A percentile compares a stretch with the other conserved stretches of the same genome.
These are phyloP conservation scores for Cucurbita pepo DNA, from an alignment of 306 rosid species.

Conservation along the genomic window DNA sequence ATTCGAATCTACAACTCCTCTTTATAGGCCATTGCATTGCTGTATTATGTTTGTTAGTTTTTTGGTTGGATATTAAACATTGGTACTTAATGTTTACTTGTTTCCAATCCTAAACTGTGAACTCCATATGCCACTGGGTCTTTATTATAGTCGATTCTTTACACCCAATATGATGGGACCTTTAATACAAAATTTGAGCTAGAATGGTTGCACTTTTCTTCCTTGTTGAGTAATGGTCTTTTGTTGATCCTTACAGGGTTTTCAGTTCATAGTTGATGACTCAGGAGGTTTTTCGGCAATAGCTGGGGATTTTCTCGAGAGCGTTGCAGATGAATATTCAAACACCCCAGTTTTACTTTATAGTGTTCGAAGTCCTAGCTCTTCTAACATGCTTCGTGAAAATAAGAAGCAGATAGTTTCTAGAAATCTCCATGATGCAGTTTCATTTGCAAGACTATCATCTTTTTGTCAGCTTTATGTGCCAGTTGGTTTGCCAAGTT, in stretches of 20 bases:
- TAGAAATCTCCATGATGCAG: conserved; percentile 63
- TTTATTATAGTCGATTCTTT: not conserved
- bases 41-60: not conserved
- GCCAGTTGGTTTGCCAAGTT: conserved; percentile 65
- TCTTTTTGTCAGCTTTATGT: conserved; percentile 60
- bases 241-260: conserved; percentile 42
- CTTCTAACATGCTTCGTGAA: conserved; percentile 17
- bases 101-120: not conserved
- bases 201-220: not conserved
- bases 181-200: not conserved
- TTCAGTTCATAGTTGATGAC: conserved; percentile 71
- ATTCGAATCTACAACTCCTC: not conserved
- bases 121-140: not conserved
- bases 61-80: not conserved
- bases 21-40: not conserved
- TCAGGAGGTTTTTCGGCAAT: conserved; percentile 84
- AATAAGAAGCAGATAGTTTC: conserved; percentile 42
- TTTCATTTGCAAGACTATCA: conserved; percentile 73
- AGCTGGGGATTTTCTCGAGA: conserved; percentile 68
- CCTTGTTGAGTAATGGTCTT: not conserved
- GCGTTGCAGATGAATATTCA: conserved; percentile 66
- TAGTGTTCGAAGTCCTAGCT: conserved; percentile 39
- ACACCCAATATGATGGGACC: not conserved
- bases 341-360: conserved; percentile 54
- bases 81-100: not conserved